Conservation (phyloP, 1,284 basidiomycete species). For the Ceratobasidium sp. region DNA sequence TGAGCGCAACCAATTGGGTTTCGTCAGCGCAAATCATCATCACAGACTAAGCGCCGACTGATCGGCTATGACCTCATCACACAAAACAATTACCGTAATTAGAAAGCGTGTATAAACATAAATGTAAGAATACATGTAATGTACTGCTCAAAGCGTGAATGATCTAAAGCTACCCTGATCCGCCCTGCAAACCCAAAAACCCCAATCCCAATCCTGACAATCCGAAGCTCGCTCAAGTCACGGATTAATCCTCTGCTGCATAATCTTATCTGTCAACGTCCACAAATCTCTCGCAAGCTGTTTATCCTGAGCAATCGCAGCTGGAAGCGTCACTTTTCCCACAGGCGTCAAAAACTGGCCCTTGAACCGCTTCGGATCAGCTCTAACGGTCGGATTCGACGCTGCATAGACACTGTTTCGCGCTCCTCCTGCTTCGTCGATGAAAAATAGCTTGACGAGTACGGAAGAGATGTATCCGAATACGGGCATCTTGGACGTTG, state of each 20-base stretch:
- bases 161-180: neutral
- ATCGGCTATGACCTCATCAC: constrained; percentile 40
- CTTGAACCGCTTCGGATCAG: constrained; percentile 57
- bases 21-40: constrained; percentile 31
- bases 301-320: constrained; percentile 51
- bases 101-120: no score
- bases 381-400: constrained; percentile 55
- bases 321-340: constrained; percentile 52
- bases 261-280: constrained; percentile 56
- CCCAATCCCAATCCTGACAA: neutral
- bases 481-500: constrained; percentile 46
- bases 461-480: constrained; percentile 47
- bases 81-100: no score
- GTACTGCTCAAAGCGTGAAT: neutral
- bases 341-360: constrained; percentile 60
- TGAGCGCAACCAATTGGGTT: constrained; percentile 14
- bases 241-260: constrained; percentile 43
- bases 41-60: constrained; percentile 13
- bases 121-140: constrained; percentile 21
- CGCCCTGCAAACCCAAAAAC: neutral
- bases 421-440: constrained; percentile 56
- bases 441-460: constrained; percentile 54
- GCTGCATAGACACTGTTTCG: constrained; percentile 62
- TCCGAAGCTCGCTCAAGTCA: constrained; percentile 17
- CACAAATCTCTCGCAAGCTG: constrained; percentile 60